Evolutionary conservation across 352 stramenopile species (phyloP).

Genomic region (Thalassiosira delicatula): DNA sequence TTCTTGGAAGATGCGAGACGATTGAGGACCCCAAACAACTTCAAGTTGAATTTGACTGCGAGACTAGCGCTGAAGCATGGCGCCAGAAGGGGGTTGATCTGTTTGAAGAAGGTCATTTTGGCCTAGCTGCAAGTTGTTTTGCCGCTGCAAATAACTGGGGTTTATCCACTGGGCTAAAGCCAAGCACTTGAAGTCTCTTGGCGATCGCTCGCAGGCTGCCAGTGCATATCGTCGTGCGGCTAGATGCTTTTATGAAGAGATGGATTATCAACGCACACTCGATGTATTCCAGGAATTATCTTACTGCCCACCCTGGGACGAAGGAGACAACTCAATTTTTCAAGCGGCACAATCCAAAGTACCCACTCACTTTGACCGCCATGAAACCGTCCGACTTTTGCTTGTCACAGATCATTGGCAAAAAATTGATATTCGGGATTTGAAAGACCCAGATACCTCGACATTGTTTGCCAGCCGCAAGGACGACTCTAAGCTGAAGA

Average conservation of each 20-base stretch:
- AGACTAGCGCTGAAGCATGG: slow-evolving; percentile 45
- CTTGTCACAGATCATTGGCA: slow-evolving; percentile 36
- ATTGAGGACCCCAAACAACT: slow-evolving; percentile 37
- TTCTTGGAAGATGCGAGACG: slow-evolving; percentile 36
- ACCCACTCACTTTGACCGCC: slow-evolving; percentile 31
- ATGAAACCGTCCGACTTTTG: slow-evolving; percentile 31
- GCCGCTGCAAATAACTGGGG: slow-evolving; percentile 32
- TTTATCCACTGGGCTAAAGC: slow-evolving; percentile 39
- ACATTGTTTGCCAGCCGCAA: slow-evolving; percentile 39
- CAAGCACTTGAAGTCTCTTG: slow-evolving; percentile 31
- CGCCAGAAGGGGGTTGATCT: slow-evolving; percentile 38
- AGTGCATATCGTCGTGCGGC: slow-evolving; percentile 29
- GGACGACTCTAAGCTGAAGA: slow-evolving; percentile 24
- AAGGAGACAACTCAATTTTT: slow-evolving; percentile 36
- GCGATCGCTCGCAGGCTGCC: slow-evolving; percentile 29
- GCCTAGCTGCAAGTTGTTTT: slow-evolving; percentile 54
- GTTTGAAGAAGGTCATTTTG: slow-evolving; percentile 49
- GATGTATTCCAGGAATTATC: slow-evolving; percentile 48
- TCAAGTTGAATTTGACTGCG: slow-evolving; percentile 45
- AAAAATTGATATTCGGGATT: slow-evolving; percentile 27
- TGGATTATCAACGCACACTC: slow-evolving; percentile 25
- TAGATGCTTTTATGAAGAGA: slow-evolving; percentile 25
- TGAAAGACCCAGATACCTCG: slow-evolving; percentile 35
- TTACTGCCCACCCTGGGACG: slow-evolving; percentile 32
- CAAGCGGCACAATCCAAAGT: slow-evolving; percentile 31